Evolutionary conservation across 2,329 filamentous ascomycete species (phyloP), one percentile per base, ranked within the genome.

Genomic region (Scolecobasidium constrictum): DNA sequence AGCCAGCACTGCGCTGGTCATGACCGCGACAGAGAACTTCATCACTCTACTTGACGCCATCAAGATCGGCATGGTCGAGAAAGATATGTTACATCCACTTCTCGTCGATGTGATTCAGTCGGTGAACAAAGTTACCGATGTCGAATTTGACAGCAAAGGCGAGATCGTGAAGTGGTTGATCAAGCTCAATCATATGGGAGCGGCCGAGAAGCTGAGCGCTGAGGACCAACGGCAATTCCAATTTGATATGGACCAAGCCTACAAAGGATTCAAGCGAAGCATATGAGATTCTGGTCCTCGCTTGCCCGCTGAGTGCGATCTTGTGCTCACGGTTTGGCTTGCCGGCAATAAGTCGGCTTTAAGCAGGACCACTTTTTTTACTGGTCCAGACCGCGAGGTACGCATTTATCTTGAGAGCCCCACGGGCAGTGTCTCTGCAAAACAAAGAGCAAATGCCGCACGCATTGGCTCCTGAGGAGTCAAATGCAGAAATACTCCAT

Each of bases 151-250:
- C 52, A 88, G 82, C 57, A 81, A 93, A 51, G 87, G 85, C 53
- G 96, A 96, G 72, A 96, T 98, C 53, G 87, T 98, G 44, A 88
- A 95, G 61, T 98, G 92, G 92, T 72, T 98, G 51, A 98, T 98
- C 54, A 83, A 86, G 5, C 69, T 98, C 49, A 98, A 98, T 59
- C 88, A 95, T 65, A 96, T 98, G 92, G 86, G 86, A 57, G 92
- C 88, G 6, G 87, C 86, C 1, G 88, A 96, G 55, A 87, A 94
- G 60, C 63, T 98, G 52, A 81, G 75, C 52, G 84, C 94, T 54
- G 81, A 90, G 45, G 86, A 95, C 64, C 84, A 84, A 4, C 72
- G 90, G 45, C 87, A 98, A 61, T 67, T 96, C 52, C 83, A 92
- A 51, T 78, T 94, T 60, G 90, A 96, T 59, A 94, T 96, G 56